These are phyloP conservation scores for Spiraea crenata DNA, from an alignment of 331 rosid species.

Conservation along the genomic window DNA sequence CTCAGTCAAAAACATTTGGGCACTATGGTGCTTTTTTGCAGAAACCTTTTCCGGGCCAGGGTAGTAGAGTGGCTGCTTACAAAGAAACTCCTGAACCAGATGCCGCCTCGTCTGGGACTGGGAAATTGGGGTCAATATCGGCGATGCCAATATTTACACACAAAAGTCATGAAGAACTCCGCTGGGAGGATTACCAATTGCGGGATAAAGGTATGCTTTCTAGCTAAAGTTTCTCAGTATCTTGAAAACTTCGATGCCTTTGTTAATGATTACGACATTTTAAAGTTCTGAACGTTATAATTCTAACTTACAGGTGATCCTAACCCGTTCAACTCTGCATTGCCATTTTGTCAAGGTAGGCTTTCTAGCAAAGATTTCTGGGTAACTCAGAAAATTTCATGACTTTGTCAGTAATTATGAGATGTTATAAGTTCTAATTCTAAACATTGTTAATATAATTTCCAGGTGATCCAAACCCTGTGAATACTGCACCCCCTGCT, in stretches of 20 bases:
- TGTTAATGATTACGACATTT: not conserved
- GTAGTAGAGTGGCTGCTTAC: conserved; percentile 71
- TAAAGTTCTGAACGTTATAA: not conserved
- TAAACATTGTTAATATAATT: conserved; percentile 12
- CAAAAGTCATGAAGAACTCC: conserved; percentile 84
- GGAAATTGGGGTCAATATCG: conserved; percentile 75
- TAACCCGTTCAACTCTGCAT: no score
- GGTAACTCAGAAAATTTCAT: not conserved
- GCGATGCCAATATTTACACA: conserved; percentile 74
- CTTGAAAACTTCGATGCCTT: not conserved
- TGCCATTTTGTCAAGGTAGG: no score
- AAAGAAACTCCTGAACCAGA: conserved; percentile 66
- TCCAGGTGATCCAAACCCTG: conserved; percentile 46
- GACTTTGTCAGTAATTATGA: conserved; percentile 1
- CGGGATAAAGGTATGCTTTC: conserved; percentile 70
- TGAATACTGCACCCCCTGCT: no score
- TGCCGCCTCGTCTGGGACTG: conserved; percentile 19
- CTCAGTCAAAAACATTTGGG: conserved; percentile 64
- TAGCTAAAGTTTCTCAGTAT: no score
- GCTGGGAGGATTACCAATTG: conserved; percentile 91
- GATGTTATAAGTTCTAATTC: not conserved
- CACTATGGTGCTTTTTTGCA: conserved; percentile 53
- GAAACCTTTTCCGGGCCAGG: conserved; percentile 68
- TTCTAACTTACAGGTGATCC: conserved; percentile 53
- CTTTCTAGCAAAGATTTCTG: no score